Conservation (phyloP, 176 grass and related monocot species). For the Bromus sterilis region DNA sequence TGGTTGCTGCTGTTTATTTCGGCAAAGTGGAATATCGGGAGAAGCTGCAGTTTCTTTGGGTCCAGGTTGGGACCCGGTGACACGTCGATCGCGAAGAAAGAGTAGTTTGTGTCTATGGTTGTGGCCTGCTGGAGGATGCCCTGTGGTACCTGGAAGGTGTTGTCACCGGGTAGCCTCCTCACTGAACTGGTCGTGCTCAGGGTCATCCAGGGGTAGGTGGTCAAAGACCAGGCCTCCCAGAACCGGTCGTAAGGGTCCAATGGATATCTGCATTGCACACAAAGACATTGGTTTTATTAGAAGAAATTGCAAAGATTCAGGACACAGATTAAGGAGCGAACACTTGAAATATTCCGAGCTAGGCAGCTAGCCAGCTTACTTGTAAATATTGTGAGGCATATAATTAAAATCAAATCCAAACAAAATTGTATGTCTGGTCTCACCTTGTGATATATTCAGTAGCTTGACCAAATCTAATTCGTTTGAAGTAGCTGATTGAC, state of each 20-base stretch:
- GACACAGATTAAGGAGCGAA: background rate
- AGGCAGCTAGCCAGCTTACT: too few species aligned
- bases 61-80: fast-evolving
- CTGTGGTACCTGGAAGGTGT: background rate
- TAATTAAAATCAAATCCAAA: background rate
- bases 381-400: background rate
- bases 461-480: background rate
- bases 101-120: background rate
- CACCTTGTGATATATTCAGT: background rate
- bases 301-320: background rate
- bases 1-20: background rate
- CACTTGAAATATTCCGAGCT: background rate
- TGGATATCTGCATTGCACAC: background rate
- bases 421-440: background rate
- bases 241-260: background rate
- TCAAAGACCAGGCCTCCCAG: background rate
- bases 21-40: constrained; percentile 11
- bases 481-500: background rate
- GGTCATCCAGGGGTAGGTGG: background rate
- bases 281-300: background rate
- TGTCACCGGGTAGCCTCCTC: background rate
- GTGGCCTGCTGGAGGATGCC: background rate
- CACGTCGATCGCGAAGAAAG: background rate
- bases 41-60: background rate
- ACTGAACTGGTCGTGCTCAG: background rate